Conservation (phyloP, 1,284 basidiomycete species). For the Apiotrichum akiyoshidainum region DNA sequence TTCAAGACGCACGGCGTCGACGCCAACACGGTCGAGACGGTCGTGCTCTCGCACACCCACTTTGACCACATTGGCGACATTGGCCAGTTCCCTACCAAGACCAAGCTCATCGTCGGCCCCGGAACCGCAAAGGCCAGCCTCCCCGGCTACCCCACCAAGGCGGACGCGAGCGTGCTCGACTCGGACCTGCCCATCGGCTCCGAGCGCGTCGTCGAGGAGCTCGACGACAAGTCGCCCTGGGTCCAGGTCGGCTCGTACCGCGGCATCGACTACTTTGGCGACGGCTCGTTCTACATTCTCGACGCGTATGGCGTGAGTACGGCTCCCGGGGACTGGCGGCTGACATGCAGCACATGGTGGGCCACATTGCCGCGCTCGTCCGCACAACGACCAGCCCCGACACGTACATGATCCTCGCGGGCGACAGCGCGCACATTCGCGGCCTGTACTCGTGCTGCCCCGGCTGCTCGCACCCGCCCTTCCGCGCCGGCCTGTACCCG, state of each 20-base stretch:
- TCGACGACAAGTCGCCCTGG: conserved; percentile 11
- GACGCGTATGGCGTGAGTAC: conserved; percentile 19
- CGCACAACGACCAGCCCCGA: conserved; percentile 16
- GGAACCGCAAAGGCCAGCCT: conserved; percentile 8
- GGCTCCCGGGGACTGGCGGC: no score
- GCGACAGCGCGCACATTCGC: conserved; percentile 20
- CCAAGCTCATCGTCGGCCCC: conserved; percentile 19
- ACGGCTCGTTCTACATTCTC: conserved; percentile 21
- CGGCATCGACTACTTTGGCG: conserved; percentile 23
- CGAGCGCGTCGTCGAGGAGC: conserved; percentile 16
- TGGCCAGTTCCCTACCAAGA: conserved; percentile 14
- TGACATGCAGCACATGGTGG: conserved; percentile 24
- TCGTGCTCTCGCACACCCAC: conserved; percentile 17
- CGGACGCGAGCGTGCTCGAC: conserved; percentile 15
- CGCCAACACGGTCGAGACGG: conserved; percentile 10
- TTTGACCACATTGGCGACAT: conserved; percentile 25
- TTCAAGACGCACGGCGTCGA: conserved; percentile 7
- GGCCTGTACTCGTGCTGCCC: conserved; percentile 23
- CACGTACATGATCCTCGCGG: conserved; percentile 20
- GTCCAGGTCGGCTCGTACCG: conserved; percentile 10
- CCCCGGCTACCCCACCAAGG: conserved; percentile 16
- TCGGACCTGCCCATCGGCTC: conserved; percentile 14
- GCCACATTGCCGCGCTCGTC: conserved; percentile 22
- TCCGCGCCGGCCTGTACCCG: conserved; percentile 17
- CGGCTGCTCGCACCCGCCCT: conserved; percentile 12